Base-by-base conservation (phyloP, 345 rosid species). In the Brassica incana region DNA sequence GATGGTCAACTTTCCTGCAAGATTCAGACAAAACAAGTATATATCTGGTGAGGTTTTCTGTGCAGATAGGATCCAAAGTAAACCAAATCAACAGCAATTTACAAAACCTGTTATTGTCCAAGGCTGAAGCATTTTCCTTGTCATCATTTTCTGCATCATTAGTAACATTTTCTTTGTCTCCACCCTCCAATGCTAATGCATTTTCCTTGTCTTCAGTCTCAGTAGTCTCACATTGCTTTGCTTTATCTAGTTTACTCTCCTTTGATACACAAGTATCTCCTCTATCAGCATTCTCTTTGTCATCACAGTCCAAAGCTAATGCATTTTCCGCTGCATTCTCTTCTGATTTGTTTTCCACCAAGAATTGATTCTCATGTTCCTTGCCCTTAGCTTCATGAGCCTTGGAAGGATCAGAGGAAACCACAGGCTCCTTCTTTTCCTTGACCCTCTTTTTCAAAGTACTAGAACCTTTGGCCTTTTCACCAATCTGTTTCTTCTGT, bases 81-180 rank as follows among this genome's bases (percentile, higher is more conserved):
- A 56, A 40, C 25, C 56, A 43, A 69, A 5, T 35, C 71, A 20
- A 40, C 18, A 40, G 65, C 67, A 43, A 38, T 77, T 71, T 77
- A 3, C 69, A 11, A 66, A 89, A 89, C 97, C 89, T 89, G 77
- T 92, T 86, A 71, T 15, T 85, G 80, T 84, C 85, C 20, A 82
- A 77, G 67, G 86, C 83, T 59, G 85, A 73, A 72, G 78, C 76
- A 74, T 90, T 90, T 82, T 92, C 93, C 74, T 89, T 90, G 18
- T 88, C 85, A 50, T 88, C 84, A 43, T 71, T 72, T 18, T 81
- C 88, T 38, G 79, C 79, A 59, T 35, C 38, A 32, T 68, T 69
- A 54, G 52, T 65, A 56, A 36, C 62, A 74, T 85, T 52, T 16
- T 54, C 60, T 54, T 54, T 88, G 25, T 82, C 79, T 2, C 84